Percentiles rank a stretch among this genome's conserved stretches.
Conservation (phyloP, 2,329 filamentous ascomycete species). For the Hawksworthiomyces lignivorus region DNA sequence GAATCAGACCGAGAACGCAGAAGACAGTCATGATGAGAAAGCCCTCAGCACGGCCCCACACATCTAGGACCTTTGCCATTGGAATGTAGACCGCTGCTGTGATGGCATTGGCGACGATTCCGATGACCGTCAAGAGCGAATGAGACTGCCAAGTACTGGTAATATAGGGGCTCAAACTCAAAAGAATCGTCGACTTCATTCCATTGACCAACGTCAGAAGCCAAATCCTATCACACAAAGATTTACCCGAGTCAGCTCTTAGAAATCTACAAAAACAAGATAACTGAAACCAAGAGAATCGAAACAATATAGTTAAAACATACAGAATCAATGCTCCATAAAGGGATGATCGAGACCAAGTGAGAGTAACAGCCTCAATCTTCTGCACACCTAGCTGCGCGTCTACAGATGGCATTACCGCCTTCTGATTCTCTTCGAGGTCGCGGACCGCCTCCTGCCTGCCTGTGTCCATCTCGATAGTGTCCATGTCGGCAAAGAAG, state of each 20-base stretch:
- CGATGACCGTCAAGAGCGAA: conserved; percentile 44
- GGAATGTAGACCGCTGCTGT: conserved; percentile 54
- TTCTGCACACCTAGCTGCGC: conserved; percentile 40
- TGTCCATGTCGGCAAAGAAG: neutral
- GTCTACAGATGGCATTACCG: conserved; percentile 2
- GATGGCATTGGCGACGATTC: conserved; percentile 47
- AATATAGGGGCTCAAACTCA: conserved; percentile 37
- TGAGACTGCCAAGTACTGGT: conserved; percentile 45
- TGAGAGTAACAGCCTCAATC: conserved; percentile 37
- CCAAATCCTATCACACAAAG: conserved; percentile 25
- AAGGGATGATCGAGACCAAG: conserved; percentile 33
- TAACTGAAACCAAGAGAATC: neutral
- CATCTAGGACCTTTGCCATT: conserved; percentile 58
- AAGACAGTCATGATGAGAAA: conserved; percentile 45
- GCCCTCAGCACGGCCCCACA: conserved; percentile 59
- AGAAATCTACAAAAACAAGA: neutral
- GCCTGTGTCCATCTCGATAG: conserved; percentile 2
- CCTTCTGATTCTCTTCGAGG: conserved; percentile 7
- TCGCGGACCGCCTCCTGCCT: neutral
- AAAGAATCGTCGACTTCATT: conserved; percentile 27
- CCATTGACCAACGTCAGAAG: conserved; percentile 29
- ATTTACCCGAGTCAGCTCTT: too few species aligned
- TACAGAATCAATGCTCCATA: conserved; percentile 22
- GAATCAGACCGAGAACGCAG: conserved; percentile 39
- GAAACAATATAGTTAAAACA: neutral